Conservation (phyloP, 768 basidiomycete species). For the Tricholoma sp. region DNA sequence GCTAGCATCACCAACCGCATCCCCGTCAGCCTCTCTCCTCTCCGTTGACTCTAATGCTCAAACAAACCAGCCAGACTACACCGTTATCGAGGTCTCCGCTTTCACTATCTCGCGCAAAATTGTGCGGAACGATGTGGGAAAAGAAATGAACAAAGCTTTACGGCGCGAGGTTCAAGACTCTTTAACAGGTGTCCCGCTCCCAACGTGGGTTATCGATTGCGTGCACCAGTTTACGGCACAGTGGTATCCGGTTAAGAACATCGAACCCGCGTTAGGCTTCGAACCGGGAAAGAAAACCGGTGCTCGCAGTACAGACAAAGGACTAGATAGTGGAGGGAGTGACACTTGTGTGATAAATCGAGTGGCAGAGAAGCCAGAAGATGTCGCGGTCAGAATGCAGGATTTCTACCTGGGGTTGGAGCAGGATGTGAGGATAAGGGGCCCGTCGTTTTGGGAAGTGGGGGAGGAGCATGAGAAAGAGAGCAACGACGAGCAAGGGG, state of each 20-base stretch:
- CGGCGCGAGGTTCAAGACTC: constrained; percentile 50
- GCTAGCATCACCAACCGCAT: constrained; percentile 24
- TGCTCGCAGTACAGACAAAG: constrained; percentile 15
- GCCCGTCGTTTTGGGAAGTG: constrained; percentile 28
- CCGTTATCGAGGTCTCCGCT: constrained; percentile 51
- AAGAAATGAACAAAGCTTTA: constrained; percentile 47
- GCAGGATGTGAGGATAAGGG: constrained; percentile 49
- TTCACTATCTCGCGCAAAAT: constrained; percentile 54
- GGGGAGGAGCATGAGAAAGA: constrained; percentile 15
- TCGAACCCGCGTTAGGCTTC: not conserved
- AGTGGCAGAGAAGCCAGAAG: constrained; percentile 45
- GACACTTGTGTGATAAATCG: constrained; percentile 37
- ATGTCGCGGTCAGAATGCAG: constrained; percentile 54
- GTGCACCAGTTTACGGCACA: constrained; percentile 50
- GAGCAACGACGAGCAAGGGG: constrained; percentile 27
- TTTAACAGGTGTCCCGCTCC: constrained; percentile 32
- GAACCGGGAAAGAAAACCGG: not conserved
- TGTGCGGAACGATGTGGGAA: constrained; percentile 47
- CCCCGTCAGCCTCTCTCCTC: constrained; percentile 28
- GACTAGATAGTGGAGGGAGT: constrained; percentile 22
- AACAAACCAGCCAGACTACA: constrained; percentile 19
- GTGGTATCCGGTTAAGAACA: constrained; percentile 47
- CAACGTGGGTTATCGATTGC: constrained; percentile 57
- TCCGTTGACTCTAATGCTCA: constrained; percentile 20
- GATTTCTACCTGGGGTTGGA: constrained; percentile 65